Percentiles rank a stretch among this genome's conserved stretches.
Evolutionary conservation across 352 stramenopile species (phyloP).

Genomic region (Achlya hypogyna): DNA sequence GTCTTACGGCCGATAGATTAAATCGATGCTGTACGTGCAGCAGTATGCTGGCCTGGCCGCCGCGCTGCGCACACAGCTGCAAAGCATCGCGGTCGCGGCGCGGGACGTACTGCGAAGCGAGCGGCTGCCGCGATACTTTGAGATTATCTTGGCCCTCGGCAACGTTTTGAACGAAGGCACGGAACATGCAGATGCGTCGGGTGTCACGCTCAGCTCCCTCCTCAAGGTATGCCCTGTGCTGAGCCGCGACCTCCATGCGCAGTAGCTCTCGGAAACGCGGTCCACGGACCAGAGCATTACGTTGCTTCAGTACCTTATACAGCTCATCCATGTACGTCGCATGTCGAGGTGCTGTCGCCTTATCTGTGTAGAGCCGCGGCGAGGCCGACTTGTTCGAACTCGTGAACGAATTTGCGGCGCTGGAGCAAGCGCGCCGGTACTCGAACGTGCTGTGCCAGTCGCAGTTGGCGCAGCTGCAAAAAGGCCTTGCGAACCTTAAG

Average conservation of each 20-base stretch:
- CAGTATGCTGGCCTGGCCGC: constrained; percentile 56
- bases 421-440: constrained; percentile 50
- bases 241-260: neutral
- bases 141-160: constrained; percentile 62
- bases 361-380: constrained; percentile 44
- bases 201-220: constrained; percentile 60
- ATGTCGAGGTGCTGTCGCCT: neutral
- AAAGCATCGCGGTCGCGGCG: constrained; percentile 45
- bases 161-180: constrained; percentile 69
- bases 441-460: constrained; percentile 61
- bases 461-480: constrained; percentile 39
- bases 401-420: constrained; percentile 42
- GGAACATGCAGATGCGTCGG: constrained; percentile 52
- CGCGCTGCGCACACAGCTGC: constrained; percentile 38
- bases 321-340: constrained; percentile 48
- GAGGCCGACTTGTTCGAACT: constrained; percentile 61
- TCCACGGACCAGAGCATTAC: constrained; percentile 63
- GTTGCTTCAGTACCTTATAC: constrained; percentile 67
- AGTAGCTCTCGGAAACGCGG: constrained; percentile 72
- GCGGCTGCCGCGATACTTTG: constrained; percentile 59
- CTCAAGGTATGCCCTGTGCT: constrained; percentile 39
- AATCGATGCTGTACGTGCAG: constrained; percentile 50
- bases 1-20: constrained; percentile 35
- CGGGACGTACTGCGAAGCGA: constrained; percentile 60
- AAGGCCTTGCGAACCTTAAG: constrained; percentile 43